Base-by-base conservation (phyloP, 2,329 filamentous ascomycete genomes). In the Alternaria viburni region DNA sequence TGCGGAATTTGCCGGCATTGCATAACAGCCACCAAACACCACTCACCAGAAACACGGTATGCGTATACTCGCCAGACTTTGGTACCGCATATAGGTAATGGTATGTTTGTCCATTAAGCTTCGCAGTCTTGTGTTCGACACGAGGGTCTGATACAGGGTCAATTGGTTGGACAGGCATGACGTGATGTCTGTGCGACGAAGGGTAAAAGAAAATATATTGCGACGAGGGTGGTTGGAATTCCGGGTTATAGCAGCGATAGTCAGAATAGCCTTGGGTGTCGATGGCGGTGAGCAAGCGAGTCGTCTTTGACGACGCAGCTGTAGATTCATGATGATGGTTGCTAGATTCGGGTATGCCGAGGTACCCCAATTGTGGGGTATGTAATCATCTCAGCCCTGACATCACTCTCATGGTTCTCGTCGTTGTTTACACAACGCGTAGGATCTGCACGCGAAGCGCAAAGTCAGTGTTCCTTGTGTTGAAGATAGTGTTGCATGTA, bases 91-190 rank as follows among this genome's bases (percentile, higher is more conserved):
- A 82, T 28, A 89, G 78, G 70, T 88, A 89, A 52, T 86, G 87
- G 82, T 96, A 97, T 32, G 84, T 92, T 72, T 87, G 86, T 68
- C 90, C 90, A 69, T 91, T 89, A 61, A 94, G 82, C 56, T 83
- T 81, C 45, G 88, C 86, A 59, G 86, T 89, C 72, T 87, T 86
- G 76, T 89, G 86, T 72, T 88, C 82, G 71, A 93, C 85, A 66
- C 92, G 87, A 32, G 88, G 74, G 82, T 95, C 92, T 65, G 87
- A 85, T 44, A 85, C 86, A 19, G 84, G 83, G 54, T 80, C 78
- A 66, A 95, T 86, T 76, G 91, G 91, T 75, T 90, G 87, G 45
- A 85, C 78, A 54, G 85, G 75, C 84, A 87, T 88, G 71, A 67
- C 67, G 66, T 54, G 67, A 68, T 28, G 17, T 61, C 26, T 21